Evolutionary conservation across 2,329 filamentous ascomycete species (phyloP).

Genomic region (Phyllosticta ampelicida): DNA sequence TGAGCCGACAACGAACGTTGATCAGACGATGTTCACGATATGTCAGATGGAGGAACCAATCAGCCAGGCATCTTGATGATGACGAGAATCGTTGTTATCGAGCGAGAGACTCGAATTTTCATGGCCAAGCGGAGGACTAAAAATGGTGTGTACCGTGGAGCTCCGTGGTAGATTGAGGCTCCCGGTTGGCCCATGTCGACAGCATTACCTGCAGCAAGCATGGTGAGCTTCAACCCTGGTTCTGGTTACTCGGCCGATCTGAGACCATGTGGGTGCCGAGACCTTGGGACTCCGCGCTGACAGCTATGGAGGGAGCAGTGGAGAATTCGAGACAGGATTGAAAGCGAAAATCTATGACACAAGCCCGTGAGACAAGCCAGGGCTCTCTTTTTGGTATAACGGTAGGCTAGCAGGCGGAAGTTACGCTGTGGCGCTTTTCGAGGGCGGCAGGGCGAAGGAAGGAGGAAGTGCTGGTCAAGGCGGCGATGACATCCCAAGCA

Average conservation of each 20-base stretch:
- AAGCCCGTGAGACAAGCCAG: background rate
- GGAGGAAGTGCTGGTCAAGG: background rate
- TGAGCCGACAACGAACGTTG: background rate
- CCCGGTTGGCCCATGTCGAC: background rate
- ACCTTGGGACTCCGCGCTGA: background rate
- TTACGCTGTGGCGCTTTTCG: background rate
- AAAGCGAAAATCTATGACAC: background rate
- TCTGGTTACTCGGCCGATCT: background rate
- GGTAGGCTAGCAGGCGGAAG: background rate
- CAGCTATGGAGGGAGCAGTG: background rate
- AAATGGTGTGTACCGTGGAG: background rate
- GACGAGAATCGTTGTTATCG: background rate
- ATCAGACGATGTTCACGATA: background rate
- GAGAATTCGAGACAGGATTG: background rate
- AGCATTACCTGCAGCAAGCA: background rate
- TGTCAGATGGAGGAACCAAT: background rate
- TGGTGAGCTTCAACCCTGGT: background rate
- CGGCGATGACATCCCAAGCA: background rate
- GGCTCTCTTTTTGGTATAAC: background rate
- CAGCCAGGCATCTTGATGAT: background rate
- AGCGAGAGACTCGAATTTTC: background rate
- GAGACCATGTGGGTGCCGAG: background rate
- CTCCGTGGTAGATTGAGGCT: background rate
- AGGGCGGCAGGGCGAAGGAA: background rate
- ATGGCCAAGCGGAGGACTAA: background rate